A percentile compares a stretch with the other conserved stretches of the same genome.
Conservation (phyloP, 2,329 filamentous ascomycete genomes). For the Graphilbum ipis-grandicollis region DNA sequence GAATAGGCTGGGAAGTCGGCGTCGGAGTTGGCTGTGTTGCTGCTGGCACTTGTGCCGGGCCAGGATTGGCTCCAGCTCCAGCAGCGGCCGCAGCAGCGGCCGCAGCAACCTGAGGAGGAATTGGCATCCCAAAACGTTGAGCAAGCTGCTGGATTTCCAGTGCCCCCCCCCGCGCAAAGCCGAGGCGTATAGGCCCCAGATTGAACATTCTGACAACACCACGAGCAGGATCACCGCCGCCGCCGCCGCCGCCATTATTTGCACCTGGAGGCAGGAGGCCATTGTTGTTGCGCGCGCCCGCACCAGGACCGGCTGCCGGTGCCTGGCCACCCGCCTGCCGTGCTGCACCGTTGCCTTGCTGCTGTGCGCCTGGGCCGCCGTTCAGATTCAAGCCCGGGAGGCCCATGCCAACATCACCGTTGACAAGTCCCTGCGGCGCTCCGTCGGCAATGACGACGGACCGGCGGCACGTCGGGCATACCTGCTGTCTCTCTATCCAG, state of each 20-base stretch:
- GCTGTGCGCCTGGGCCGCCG: constrained; percentile 4
- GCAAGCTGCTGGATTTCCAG: constrained; percentile 50
- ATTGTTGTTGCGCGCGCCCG: too few relatives aligned
- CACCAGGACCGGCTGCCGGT: too few relatives aligned
- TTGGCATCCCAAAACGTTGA: constrained; percentile 38
- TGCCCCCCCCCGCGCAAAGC: constrained; percentile 53
- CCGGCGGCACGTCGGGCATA: constrained; percentile 83
- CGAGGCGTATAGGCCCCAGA: constrained; percentile 57
- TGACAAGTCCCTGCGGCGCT: constrained; percentile 9
- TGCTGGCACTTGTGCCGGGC: background rate
- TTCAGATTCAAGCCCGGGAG: constrained; percentile 15
- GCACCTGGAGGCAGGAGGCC: too few relatives aligned
- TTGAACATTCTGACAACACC: constrained; percentile 18
- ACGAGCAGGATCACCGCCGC: background rate
- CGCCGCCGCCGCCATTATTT: background rate
- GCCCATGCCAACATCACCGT: constrained; percentile 18
- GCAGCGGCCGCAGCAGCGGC: background rate
- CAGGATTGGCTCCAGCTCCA: constrained; percentile 3
- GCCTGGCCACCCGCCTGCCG: too few relatives aligned
- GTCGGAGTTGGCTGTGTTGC: too few relatives aligned
- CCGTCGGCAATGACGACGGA: constrained; percentile 49
- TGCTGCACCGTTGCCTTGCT: background rate
- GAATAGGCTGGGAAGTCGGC: too few relatives aligned
- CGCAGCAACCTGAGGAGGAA: background rate
- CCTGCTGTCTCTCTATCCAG: constrained; percentile 94